These are phyloP conservation scores for Apophysomyces trapeziformis DNA, from an alignment of 371 early-diverging fungal species.

Conservation along the genomic window DNA sequence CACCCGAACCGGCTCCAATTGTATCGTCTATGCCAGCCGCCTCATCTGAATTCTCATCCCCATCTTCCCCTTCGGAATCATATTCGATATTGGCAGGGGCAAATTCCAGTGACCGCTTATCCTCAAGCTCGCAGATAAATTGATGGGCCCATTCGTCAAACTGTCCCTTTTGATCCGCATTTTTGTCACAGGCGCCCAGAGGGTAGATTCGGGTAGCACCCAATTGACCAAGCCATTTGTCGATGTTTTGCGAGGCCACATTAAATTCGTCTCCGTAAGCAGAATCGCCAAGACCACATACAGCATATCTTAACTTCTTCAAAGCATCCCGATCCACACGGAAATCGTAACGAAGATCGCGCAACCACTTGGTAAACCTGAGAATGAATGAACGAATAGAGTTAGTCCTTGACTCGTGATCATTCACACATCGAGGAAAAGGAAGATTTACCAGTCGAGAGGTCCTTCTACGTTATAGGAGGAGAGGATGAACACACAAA, in stretches of 20 bases:
- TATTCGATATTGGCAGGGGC: constrained; percentile 55
- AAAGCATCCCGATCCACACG: constrained; percentile 67
- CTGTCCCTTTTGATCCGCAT: constrained; percentile 58
- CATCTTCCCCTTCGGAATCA: constrained; percentile 60
- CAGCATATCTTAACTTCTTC: constrained; percentile 64
- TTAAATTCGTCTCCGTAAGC: constrained; percentile 74
- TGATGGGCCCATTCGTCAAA: constrained; percentile 62
- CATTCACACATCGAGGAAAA: neutral
- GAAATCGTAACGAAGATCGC: constrained; percentile 71
- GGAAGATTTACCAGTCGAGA: constrained; percentile 58
- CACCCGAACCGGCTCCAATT: constrained; percentile 40
- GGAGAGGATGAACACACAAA: constrained; percentile 70
- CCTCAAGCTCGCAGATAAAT: constrained; percentile 52
- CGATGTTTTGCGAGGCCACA: constrained; percentile 62
- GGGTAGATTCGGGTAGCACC: constrained; percentile 74
- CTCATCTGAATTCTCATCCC: constrained; percentile 40
- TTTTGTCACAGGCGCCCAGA: constrained; percentile 73
- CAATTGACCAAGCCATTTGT: constrained; percentile 67
- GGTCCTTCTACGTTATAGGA: constrained; percentile 80
- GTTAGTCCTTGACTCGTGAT: neutral
- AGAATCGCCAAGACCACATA: constrained; percentile 80
- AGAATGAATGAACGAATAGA: neutral
- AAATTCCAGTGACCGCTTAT: constrained; percentile 43
- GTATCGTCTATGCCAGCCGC: neutral
- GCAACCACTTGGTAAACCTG: constrained; percentile 63